phyloP scores from a whole-genome alignment of 768 basidiomycete species.

The Xerocomellus intermedius region DNA sequence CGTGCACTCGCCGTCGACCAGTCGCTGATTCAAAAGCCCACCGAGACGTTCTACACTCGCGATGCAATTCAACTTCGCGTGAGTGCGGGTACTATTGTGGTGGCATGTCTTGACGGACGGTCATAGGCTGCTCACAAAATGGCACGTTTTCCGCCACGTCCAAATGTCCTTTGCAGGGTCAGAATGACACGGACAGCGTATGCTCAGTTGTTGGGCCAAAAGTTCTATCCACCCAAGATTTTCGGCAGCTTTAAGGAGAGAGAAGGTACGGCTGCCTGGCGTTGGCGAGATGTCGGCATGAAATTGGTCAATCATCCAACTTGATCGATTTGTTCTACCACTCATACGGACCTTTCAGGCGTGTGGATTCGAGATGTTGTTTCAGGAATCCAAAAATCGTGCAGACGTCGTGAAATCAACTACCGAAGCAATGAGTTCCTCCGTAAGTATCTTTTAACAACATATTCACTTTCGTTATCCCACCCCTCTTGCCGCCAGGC shows the following conservation, averaged over 20 bases:
- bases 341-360: conserved; percentile 47
- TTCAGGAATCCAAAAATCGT: conserved; percentile 74
- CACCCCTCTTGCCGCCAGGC: conserved; percentile 35
- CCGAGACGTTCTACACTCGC: conserved; percentile 93
- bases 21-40: conserved; percentile 77
- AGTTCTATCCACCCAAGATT: conserved; percentile 86
- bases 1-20: conserved; percentile 64
- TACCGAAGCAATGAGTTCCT: conserved; percentile 40
- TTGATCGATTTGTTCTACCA: not conserved
- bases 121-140: conserved; percentile 83
- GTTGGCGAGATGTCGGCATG: conserved; percentile 86
- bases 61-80: conserved; percentile 90
- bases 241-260: conserved; percentile 73
- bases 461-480: not conserved
- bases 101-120: conserved; percentile 1
- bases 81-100: conserved; percentile 28
- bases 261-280: conserved; percentile 66
- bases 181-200: conserved; percentile 89
- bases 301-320: conserved; percentile 65
- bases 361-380: conserved; percentile 96
- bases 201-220: conserved; percentile 89
- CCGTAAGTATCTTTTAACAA: conserved; percentile 40
- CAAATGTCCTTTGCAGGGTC: conserved; percentile 59
- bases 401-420: conserved; percentile 37
- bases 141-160: conserved; percentile 81